Evolutionary conservation across 2,329 filamentous ascomycete species (phyloP).

Genomic region (Colletotrichum paranaense): DNA sequence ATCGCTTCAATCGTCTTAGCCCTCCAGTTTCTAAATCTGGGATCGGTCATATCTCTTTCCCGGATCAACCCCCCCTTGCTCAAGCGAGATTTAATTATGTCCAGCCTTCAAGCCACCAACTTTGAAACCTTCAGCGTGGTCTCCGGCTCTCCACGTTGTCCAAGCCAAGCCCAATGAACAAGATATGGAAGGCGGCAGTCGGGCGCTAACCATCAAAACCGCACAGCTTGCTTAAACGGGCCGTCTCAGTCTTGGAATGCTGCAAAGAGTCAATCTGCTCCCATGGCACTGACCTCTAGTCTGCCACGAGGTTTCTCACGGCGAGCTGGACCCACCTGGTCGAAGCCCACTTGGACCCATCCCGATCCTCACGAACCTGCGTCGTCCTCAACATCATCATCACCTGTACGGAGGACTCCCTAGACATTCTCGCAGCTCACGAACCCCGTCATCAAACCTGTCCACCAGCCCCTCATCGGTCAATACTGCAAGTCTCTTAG

Average conservation of each 20-base stretch:
- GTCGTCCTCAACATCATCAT: conserved; percentile 2
- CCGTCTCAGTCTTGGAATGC: conserved; percentile 7
- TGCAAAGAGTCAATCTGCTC: background rate
- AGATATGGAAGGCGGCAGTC: background rate
- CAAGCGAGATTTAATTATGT: conserved; percentile 22
- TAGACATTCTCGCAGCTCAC: conserved; percentile 6
- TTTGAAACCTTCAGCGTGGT: background rate
- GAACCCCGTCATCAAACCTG: background rate
- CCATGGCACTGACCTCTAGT: conserved; percentile 1
- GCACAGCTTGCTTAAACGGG: conserved; percentile 24
- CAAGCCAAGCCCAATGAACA: background rate
- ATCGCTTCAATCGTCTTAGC: conserved; percentile 5
- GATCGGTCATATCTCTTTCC: conserved; percentile 28
- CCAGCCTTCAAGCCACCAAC: background rate
- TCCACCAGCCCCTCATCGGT: background rate
- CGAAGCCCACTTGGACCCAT: background rate
- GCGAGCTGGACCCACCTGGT: conserved; percentile 5
- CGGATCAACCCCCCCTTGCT: background rate
- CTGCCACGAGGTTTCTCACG: conserved; percentile 19
- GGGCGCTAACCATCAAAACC: conserved; percentile 12
- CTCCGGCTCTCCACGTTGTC: background rate
- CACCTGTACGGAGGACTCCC: background rate
- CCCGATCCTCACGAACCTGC: conserved; percentile 10
- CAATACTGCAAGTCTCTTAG: background rate
- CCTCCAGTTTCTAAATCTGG: conserved; percentile 28